These are phyloP conservation scores for Aspergillus pseudoterreus DNA, from an alignment of 2,329 filamentous ascomycete species.

Conservation along the genomic window DNA sequence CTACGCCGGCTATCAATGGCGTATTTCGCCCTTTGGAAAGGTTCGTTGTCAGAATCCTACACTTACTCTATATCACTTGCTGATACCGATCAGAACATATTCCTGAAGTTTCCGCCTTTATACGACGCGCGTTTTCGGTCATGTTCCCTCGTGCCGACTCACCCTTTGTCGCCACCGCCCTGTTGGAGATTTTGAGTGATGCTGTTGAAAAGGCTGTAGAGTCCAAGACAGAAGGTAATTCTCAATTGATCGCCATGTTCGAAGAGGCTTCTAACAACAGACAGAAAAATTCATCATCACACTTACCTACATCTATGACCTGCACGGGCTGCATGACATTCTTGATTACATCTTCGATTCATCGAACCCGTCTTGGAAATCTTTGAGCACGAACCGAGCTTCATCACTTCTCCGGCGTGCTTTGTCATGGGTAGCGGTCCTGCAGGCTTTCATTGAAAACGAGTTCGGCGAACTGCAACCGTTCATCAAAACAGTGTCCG, in stretches of 20 bases:
- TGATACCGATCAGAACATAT: conserved; percentile 26
- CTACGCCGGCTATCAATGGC: conserved; percentile 33
- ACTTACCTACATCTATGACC: conserved; percentile 20
- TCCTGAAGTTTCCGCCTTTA: conserved; percentile 19
- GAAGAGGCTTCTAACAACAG: not conserved
- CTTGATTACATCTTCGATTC: conserved; percentile 24
- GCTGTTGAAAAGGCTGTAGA: conserved; percentile 30
- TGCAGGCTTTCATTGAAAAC: conserved; percentile 21
- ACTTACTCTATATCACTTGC: not conserved
- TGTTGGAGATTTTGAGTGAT: conserved; percentile 38
- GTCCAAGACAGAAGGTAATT: conserved; percentile 28
- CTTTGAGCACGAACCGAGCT: conserved; percentile 27
- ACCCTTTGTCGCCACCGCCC: conserved; percentile 30
- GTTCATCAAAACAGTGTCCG: conserved; percentile 24
- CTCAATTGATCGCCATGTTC: not conserved
- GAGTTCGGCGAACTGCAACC: conserved; percentile 15
- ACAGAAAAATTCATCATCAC: conserved; percentile 18
- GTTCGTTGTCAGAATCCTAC: conserved; percentile 17
- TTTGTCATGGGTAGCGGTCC: conserved; percentile 27
- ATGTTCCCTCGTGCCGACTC: conserved; percentile 29
- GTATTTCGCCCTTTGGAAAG: conserved; percentile 31
- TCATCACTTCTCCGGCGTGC: conserved; percentile 34
- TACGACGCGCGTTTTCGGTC: conserved; percentile 22
- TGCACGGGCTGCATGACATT: conserved; percentile 25
- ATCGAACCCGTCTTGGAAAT: conserved; percentile 22